Conservation (phyloP, 306 rosid species). For the Lablab purpureus region DNA sequence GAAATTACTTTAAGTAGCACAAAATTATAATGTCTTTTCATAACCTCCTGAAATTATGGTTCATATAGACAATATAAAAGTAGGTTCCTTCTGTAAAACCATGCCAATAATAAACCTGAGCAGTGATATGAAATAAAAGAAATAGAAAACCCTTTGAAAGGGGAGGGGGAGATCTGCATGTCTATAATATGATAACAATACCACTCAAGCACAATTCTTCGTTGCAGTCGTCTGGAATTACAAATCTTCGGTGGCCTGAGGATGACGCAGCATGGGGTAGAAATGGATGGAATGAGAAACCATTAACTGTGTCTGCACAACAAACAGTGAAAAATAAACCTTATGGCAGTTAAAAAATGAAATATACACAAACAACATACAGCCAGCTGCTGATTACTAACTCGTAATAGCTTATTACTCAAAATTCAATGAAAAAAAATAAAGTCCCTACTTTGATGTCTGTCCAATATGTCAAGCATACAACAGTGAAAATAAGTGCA, state of each 20-base stretch:
- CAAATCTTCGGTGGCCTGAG: slow-evolving; percentile 92
- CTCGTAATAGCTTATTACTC: background rate
- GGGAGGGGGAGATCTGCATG: background rate
- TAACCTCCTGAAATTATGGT: slow-evolving; percentile 26
- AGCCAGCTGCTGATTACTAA: slow-evolving; percentile 29
- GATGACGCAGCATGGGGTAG: slow-evolving; percentile 83
- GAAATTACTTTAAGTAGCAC: background rate
- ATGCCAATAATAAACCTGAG: slow-evolving; percentile 14
- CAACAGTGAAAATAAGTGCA: background rate
- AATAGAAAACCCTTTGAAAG: background rate
- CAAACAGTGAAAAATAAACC: slow-evolving; percentile 38
- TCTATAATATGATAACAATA: slow-evolving; percentile 49
- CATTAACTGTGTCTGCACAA: slow-evolving; percentile 80
- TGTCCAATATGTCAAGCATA: slow-evolving; percentile 17
- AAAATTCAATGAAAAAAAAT: background rate
- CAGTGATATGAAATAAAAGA: slow-evolving; percentile 25
- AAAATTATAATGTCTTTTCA: background rate
- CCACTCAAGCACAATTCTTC: slow-evolving; percentile 72
- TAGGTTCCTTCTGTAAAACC: slow-evolving; percentile 3
- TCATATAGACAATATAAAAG: background rate
- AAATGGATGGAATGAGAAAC: slow-evolving; percentile 94
- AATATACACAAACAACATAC: slow-evolving; percentile 21
- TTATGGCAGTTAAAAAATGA: slow-evolving; percentile 24
- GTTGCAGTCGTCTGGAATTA: slow-evolving; percentile 66
- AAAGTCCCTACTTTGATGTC: background rate